Base-by-base conservation (phyloP, 2,329 filamentous ascomycete genomes). In the Apiospora hydei region DNA sequence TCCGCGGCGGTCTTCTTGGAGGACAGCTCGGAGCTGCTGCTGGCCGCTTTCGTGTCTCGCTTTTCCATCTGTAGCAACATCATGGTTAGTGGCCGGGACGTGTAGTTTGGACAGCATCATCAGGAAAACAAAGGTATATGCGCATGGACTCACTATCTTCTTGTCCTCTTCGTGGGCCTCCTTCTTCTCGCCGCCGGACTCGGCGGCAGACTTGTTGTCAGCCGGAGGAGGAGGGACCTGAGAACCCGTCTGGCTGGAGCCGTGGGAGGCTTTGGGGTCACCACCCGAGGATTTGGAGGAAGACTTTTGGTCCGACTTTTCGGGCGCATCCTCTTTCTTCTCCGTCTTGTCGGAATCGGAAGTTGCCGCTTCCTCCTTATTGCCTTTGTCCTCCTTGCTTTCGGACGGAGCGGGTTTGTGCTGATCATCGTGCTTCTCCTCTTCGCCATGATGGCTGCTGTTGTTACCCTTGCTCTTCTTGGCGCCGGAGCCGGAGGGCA, bases 1-100 rank as follows among this genome's bases (percentile, higher is more conserved):
- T 80, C 76, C n/a, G 49, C 68, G 0, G 67, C 67, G 2, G 70
- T 71, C 73, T 75, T 75, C 75, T 80, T 80, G 72, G 73, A 75
- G 0, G 79, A 77, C 26, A 74, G 18, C 7, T 75, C 72, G 61
- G 74, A 75, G 1, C 74, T 75, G 71, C 72, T 74, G 1, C 72
- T 71, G 8, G 76, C 76, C 2, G 51, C 72, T 53, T 72, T 73
- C 26, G 76, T 78, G 47, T 78, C 74, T 30, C 75, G 74, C 34
- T 67, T 64, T 53, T 69, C 46, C 53, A 75, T 69, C 76, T 77
- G 46, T 44, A 16, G 1, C 34, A 3, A 34, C 5, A 30, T 43
- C 26, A 57, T 1, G 7, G 18, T 53, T 38, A 30, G 30, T 6
- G 41, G 18, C 7, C 4, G 2, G 41, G 10, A 13, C 8, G 3